Evolutionary conservation across 257 asterid species (phyloP).

Genomic region (Salvia miltiorrhiza): DNA sequence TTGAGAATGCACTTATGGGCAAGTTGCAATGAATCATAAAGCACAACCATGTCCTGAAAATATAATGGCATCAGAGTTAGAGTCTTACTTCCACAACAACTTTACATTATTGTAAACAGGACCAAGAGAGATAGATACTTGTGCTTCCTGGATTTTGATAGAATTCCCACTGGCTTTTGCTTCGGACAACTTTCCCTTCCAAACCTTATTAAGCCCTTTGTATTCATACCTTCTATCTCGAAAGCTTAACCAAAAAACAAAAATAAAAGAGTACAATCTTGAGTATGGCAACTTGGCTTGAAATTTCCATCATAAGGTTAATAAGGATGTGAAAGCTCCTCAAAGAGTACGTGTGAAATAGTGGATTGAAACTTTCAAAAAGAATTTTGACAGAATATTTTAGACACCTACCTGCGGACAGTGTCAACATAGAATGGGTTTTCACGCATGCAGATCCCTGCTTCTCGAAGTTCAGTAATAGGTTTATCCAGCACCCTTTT

Average conservation of each 20-base stretch:
- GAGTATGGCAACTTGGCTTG: conserved; percentile 9
- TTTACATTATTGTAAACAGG: conserved; percentile 13
- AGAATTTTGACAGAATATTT: conserved; percentile 7
- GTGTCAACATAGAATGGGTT: conserved; percentile 97
- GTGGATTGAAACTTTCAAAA: conserved; percentile 3
- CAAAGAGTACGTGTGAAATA: background rate
- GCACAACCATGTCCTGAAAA: conserved; percentile 89
- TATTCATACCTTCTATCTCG: conserved; percentile 99
- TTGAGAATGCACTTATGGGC: conserved; percentile 99
- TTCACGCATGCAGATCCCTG: conserved; percentile 99
- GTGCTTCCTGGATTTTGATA: conserved; percentile 96
- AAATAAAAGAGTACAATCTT: conserved; percentile 14
- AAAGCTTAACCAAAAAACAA: conserved; percentile 46
- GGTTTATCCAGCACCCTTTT: conserved; percentile 93
- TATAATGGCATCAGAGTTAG: conserved; percentile 21
- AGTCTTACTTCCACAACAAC: conserved; percentile 15
- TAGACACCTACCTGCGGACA: conserved; percentile 76
- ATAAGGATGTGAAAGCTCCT: conserved; percentile 12
- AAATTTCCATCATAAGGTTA: conserved; percentile 8
- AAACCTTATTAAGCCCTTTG: conserved; percentile 92
- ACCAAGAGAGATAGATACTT: conserved; percentile 43
- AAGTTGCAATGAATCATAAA: conserved; percentile 92
- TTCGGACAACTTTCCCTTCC: conserved; percentile 95
- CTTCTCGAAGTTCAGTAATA: conserved; percentile 91
- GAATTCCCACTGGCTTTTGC: conserved; percentile 92